phyloP scores from a whole-genome alignment of 345 rosid species.

The Camelina neglecta region DNA sequence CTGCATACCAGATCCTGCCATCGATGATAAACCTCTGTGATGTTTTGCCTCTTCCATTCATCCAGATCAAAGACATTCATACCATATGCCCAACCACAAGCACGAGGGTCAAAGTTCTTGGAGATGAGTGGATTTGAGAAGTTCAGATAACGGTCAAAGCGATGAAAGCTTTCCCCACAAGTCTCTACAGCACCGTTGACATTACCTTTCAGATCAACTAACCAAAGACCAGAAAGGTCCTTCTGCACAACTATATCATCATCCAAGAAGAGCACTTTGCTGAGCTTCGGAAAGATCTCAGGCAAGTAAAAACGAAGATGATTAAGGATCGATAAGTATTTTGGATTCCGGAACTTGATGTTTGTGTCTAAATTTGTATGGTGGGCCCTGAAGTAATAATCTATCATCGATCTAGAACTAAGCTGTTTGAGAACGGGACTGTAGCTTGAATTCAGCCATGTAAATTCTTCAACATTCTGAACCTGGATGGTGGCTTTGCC shows the following conservation, averaged over 20 bases:
- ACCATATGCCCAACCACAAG: slow-evolving; percentile 99
- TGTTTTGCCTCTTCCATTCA: slow-evolving; percentile 88
- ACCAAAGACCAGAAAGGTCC: slow-evolving; percentile 88
- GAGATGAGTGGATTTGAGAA: slow-evolving; percentile 94
- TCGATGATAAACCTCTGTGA: slow-evolving; percentile 83
- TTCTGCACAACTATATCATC: slow-evolving; percentile 95
- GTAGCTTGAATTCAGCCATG: slow-evolving; percentile 94
- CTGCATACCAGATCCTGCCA: slow-evolving; percentile 93
- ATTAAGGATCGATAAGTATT: slow-evolving; percentile 92
- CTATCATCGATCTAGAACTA: slow-evolving; percentile 82
- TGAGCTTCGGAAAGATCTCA: slow-evolving; percentile 91
- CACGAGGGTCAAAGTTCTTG: slow-evolving; percentile 83
- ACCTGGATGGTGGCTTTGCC: slow-evolving; percentile 85
- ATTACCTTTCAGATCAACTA: slow-evolving; percentile 86
- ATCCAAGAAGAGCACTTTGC: slow-evolving; percentile 88
- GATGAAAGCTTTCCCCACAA: slow-evolving; percentile 95
- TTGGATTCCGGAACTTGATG: slow-evolving; percentile 94
- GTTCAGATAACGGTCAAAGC: slow-evolving; percentile 96
- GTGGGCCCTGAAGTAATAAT: slow-evolving; percentile 91
- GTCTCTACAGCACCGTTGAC: slow-evolving; percentile 99
- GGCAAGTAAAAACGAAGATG: slow-evolving; percentile 98
- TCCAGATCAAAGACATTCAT: slow-evolving; percentile 93
- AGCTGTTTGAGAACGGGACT: slow-evolving; percentile 97
- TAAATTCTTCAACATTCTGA: slow-evolving; percentile 88
- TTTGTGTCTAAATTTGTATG: slow-evolving; percentile 72